Evolutionary conservation across 441 rosid genomes (phyloP).

Genomic region (Pelargonium citronellum): DNA sequence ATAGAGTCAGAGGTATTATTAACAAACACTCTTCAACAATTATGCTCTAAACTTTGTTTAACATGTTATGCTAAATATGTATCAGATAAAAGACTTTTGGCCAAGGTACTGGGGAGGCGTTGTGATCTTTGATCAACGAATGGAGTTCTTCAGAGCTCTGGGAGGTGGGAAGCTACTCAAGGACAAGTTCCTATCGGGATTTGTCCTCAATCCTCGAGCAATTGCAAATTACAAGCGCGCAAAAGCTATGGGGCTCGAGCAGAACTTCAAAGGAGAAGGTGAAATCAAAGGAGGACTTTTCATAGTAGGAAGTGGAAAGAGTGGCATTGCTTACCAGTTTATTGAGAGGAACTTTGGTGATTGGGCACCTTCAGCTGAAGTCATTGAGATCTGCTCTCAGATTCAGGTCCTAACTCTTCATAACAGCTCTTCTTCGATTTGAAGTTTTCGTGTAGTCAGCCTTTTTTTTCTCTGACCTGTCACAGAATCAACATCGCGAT

Average conservation of each 20-base stretch:
- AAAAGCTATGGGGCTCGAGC: slow-evolving; percentile 42
- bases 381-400: slow-evolving; percentile 42
- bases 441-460: slow-evolving; percentile 12
- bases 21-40: slow-evolving; percentile 9
- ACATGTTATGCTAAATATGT: slow-evolving; percentile 7
- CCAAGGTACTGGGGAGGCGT: slow-evolving; percentile 68
- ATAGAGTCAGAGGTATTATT: slow-evolving; percentile 52
- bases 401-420: slow-evolving; percentile 37
- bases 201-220: slow-evolving; percentile 56
- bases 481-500: slow-evolving; percentile 34
- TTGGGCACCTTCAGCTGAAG: slow-evolving; percentile 58
- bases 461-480: slow-evolving; percentile 24
- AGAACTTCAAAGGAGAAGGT: slow-evolving; percentile 62
- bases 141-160: slow-evolving; percentile 60
- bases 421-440: not conserved
- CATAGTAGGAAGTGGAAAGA: slow-evolving; percentile 39
- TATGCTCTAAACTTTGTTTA: slow-evolving; percentile 10
- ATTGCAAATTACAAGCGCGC: slow-evolving; percentile 62
- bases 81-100: slow-evolving; percentile 60
- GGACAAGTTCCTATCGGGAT: slow-evolving; percentile 62
- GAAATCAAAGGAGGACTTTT: slow-evolving; percentile 67
- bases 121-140: slow-evolving; percentile 40
- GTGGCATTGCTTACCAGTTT: slow-evolving; percentile 56
- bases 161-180: slow-evolving; percentile 58
- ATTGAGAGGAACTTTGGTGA: slow-evolving; percentile 66